phyloP scores from a whole-genome alignment of 306 rosid species.

The Myrica gale region DNA sequence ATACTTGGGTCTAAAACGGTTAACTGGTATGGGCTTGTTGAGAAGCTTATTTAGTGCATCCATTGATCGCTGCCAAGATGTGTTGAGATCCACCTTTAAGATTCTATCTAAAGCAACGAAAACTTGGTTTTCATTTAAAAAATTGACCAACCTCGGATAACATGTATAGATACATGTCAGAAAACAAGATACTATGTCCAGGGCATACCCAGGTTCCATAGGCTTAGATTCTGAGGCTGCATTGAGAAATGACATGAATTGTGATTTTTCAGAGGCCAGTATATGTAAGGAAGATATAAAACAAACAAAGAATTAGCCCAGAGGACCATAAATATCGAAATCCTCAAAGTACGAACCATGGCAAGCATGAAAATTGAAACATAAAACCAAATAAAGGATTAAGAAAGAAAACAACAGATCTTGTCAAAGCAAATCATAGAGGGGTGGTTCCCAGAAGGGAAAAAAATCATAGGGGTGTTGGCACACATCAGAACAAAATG shows the following conservation, averaged over 20 bases:
- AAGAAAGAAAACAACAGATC: no score
- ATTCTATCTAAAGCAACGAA: background rate
- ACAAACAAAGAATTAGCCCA: background rate
- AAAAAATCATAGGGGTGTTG: background rate
- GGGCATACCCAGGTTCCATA: constrained; percentile 64
- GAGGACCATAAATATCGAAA: background rate
- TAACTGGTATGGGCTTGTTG: constrained; percentile 58
- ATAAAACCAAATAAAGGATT: background rate
- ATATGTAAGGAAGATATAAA: background rate
- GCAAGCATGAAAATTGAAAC: background rate
- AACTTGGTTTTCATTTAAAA: constrained; percentile 18
- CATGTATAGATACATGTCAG: constrained; percentile 66
- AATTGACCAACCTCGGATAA: constrained; percentile 59
- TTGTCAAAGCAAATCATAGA: background rate
- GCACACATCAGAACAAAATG: constrained; percentile 1
- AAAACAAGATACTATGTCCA: constrained; percentile 57
- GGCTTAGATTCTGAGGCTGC: constrained; percentile 71
- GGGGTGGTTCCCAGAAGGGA: no score
- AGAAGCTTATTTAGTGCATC: constrained; percentile 64
- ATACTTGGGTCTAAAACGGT: constrained; percentile 92
- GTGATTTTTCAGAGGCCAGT: background rate
- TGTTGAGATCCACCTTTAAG: constrained; percentile 20
- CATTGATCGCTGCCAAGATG: constrained; percentile 66
- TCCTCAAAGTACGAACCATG: background rate
- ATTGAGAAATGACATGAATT: constrained; percentile 22